Conservation (phyloP, 2,329 filamentous ascomycete species). For the Dothideomycetes sp. region DNA sequence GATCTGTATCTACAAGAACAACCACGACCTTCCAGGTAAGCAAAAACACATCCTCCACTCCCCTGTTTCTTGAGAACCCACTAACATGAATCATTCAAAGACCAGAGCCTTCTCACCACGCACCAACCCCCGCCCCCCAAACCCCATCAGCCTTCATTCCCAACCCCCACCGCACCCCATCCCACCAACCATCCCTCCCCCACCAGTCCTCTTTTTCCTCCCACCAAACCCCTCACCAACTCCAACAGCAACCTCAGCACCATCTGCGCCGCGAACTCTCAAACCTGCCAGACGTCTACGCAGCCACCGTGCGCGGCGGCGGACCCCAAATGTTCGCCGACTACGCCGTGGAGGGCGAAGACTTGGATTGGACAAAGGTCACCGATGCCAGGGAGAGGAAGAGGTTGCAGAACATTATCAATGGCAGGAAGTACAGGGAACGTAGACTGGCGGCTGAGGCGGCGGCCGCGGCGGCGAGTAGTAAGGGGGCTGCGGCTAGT, state of each 20-base stretch:
- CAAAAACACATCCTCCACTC: constrained; percentile 19
- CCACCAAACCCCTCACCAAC: not conserved
- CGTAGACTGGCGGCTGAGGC: constrained; percentile 22
- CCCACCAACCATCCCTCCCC: constrained; percentile 6
- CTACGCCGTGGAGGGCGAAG: constrained; percentile 31
- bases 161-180: constrained; percentile 10
- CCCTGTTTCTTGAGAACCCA: constrained; percentile 8
- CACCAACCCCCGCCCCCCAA: constrained; percentile 3
- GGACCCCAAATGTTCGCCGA: constrained; percentile 17
- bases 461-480: constrained; percentile 1
- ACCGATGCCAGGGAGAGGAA: constrained; percentile 30
- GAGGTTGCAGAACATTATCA: constrained; percentile 31
- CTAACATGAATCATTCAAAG: not conserved
- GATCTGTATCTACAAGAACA: constrained; percentile 51
- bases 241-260: not conserved
- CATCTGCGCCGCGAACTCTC: constrained; percentile 11
- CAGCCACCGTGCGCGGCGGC: constrained; percentile 16
- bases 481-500: not conserved
- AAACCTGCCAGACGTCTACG: constrained; percentile 15
- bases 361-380: constrained; percentile 31
- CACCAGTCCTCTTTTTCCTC: constrained; percentile 2
- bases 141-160: constrained; percentile 13
- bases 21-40: constrained; percentile 17
- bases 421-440: constrained; percentile 32
- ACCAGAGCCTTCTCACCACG: constrained; percentile 9